phyloP scores from a whole-genome alignment of 2,329 filamentous ascomycete genomes.

The Penicillium crustosum region DNA sequence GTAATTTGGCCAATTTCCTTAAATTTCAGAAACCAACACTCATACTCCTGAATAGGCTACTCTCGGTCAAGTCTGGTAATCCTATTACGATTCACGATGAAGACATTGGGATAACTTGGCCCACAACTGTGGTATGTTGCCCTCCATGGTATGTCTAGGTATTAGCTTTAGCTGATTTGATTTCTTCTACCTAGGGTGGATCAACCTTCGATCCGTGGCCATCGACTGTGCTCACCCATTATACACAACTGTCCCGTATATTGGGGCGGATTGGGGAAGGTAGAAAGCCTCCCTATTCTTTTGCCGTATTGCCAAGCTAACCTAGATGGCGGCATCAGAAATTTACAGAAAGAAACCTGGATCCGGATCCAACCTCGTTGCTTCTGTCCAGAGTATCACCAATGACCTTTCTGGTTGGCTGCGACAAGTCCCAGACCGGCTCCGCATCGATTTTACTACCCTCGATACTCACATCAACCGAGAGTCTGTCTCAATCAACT shows the following conservation, averaged over 20 bases:
- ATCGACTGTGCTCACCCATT: constrained; percentile 52
- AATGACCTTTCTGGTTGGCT: constrained; percentile 53
- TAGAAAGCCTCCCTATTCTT: background rate
- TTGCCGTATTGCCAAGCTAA: background rate
- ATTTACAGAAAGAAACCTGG: constrained; percentile 53
- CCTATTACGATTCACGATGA: constrained; percentile 57
- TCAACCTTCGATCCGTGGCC: constrained; percentile 39
- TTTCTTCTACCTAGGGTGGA: constrained; percentile 11
- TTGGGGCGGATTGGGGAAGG: constrained; percentile 51
- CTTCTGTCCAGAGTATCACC: constrained; percentile 54
- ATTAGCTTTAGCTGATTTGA: constrained; percentile 3
- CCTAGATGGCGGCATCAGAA: constrained; percentile 25
- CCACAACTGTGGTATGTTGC: constrained; percentile 30
- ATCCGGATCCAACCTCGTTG: constrained; percentile 50
- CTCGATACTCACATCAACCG: constrained; percentile 47
- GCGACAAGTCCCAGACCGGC: constrained; percentile 47
- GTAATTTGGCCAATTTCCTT: constrained; percentile 13
- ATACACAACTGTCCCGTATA: constrained; percentile 55
- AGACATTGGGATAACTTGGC: constrained; percentile 50
- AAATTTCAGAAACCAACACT: background rate
- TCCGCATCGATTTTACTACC: constrained; percentile 51
- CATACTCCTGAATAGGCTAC: constrained; percentile 35
- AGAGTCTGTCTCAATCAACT: constrained; percentile 53
- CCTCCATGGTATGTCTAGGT: background rate
- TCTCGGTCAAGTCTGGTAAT: constrained; percentile 56